Evolutionary conservation across 352 stramenopile genomes (phyloP).

Genomic region (Globisporangium apiculatum): DNA sequence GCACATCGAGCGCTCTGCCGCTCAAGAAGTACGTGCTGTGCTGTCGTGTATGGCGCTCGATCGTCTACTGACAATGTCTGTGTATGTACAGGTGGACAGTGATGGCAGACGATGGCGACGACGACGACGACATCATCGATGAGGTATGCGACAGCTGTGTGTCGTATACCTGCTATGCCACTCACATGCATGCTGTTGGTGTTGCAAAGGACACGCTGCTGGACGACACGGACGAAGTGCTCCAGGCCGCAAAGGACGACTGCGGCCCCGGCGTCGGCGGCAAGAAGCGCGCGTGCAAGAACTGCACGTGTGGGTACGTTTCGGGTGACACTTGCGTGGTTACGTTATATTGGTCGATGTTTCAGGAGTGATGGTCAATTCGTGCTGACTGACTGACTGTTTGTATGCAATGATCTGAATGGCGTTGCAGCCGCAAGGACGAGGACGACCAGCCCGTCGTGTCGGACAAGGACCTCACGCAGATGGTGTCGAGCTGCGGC

Average conservation of each 20-base stretch:
- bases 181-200: background rate
- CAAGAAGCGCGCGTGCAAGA: slow-evolving; percentile 93
- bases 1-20: slow-evolving; percentile 11
- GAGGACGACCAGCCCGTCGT: slow-evolving; percentile 65
- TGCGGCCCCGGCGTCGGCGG: slow-evolving; percentile 76
- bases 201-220: slow-evolving; percentile 54
- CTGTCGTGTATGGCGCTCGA: background rate
- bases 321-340: background rate
- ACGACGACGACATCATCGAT: slow-evolving; percentile 74
- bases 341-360: background rate
- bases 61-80: background rate
- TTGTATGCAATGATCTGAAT: background rate
- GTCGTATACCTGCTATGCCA: background rate
- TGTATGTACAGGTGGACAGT: slow-evolving; percentile 44
- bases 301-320: slow-evolving; percentile 94
- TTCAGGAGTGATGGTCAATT: background rate
- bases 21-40: slow-evolving; percentile 30
- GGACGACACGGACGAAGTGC: slow-evolving; percentile 78
- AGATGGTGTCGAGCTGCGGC: slow-evolving; percentile 79
- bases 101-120: slow-evolving; percentile 55
- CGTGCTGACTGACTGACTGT: background rate
- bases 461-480: slow-evolving; percentile 60
- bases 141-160: slow-evolving; percentile 22
- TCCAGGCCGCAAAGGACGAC: slow-evolving; percentile 59
- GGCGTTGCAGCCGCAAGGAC: slow-evolving; percentile 48